Evolutionary conservation across 2,329 filamentous ascomycete species (phyloP), one percentile per base, ranked within the genome.

Genomic region (Fusarium abutilonis): DNA sequence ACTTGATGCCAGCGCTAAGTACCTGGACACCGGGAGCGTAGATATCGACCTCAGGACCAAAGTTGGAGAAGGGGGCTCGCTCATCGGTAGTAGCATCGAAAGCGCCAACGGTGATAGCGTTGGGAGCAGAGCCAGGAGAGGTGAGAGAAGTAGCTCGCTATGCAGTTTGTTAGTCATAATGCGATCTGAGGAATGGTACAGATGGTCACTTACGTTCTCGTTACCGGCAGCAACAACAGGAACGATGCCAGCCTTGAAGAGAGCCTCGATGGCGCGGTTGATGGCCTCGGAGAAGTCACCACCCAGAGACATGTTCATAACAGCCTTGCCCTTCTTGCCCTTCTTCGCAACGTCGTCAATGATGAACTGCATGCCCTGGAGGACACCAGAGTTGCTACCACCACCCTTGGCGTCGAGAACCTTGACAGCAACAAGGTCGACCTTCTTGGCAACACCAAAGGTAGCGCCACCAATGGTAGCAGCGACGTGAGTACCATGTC

Each of bases 281-380:
- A 86, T 72, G 21, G 83, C 80, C 2, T 67, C 56, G 8, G 82
- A 86, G 38, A 64, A 70, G 54, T 74, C 72, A 26, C 84, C 83
- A 55, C 84, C 84, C 17, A 88, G 79, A 4, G 85, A 87, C 83
- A 88, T 85, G 79, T 87, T 88, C 79, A 88, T 82, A 66, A 88
- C 81, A 52, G 82, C 79, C 69, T 83, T 85, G 69, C 83, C 83
- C n/a, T 61, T 56, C 31, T 80, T 72, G 19, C 76, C 76, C 60
- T 75, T 75, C 32, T 72, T 51, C 38, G 70, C 63, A 36, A 77
- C 84, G 60, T 85, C 79, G n/a, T 79, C 62, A 40, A 79, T 76
- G 40, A 86, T 78, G 60, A 70, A 88, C 66, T 86, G 78, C 75
- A 89, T 81, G 59, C 86, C 87, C n/a, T 79, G 74, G 44, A 90